Conservation (phyloP, 2,329 filamentous ascomycete species). For the Colletotrichum lupini region DNA sequence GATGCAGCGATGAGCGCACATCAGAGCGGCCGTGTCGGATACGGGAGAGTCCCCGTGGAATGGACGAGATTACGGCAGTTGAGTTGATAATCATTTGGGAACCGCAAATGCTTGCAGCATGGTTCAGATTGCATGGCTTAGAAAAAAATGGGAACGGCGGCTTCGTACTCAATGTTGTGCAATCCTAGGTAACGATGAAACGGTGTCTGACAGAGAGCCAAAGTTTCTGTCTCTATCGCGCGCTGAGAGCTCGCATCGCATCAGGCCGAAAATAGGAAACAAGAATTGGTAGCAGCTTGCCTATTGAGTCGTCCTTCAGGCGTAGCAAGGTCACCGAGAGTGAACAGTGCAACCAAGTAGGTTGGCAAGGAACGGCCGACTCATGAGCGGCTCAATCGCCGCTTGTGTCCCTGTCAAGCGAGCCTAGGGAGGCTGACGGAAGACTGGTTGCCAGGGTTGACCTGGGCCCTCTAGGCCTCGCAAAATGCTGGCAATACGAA, state of each 20-base stretch:
- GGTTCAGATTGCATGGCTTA: neutral
- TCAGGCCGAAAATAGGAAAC: slow-evolving; percentile 29
- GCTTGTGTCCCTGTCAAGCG: slow-evolving; percentile 4
- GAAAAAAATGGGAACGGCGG: neutral
- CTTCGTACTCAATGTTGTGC: neutral
- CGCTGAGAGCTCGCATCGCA: slow-evolving; percentile 7
- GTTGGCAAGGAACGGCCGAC: neutral
- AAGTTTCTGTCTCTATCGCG: neutral
- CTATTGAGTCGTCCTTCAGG: neutral
- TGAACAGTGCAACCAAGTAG: neutral
- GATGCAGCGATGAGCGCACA: neutral
- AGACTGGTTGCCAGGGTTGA: slow-evolving; percentile 6
- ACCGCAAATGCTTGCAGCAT: neutral
- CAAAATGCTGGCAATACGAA: neutral
- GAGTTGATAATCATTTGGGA: neutral
- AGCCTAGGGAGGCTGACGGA: neutral
- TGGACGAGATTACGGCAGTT: neutral
- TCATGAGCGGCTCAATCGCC: neutral
- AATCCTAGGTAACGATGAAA: slow-evolving; percentile 22
- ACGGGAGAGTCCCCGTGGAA: neutral
- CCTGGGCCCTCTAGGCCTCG: neutral
- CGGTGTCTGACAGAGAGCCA: slow-evolving; percentile 23
- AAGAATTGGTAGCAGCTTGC: slow-evolving; percentile 10
- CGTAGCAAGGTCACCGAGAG: neutral
- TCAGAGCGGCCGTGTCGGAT: neutral